Conservation (phyloP, 768 basidiomycete species). For the Lentinula guzmanii region DNA sequence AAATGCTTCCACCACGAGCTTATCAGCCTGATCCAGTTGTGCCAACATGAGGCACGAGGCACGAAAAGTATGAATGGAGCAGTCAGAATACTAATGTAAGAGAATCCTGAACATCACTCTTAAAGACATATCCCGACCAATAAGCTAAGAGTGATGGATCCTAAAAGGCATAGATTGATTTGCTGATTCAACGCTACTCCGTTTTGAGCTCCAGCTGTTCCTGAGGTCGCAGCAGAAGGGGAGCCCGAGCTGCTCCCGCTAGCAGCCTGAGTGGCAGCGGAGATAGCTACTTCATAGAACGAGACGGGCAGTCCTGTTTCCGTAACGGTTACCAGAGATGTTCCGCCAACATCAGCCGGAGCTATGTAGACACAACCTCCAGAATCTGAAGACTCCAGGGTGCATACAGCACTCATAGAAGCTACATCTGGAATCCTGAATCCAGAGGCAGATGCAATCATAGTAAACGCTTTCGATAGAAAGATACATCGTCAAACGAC, state of each 20-base stretch:
- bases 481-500: neutral
- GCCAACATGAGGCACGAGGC: too few relatives aligned
- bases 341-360: neutral
- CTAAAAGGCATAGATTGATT: neutral
- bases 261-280: neutral
- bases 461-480: neutral
- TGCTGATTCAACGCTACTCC: neutral
- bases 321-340: neutral
- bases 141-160: neutral
- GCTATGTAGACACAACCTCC: neutral
- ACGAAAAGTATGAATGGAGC: too few relatives aligned
- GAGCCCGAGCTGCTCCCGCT: neutral
- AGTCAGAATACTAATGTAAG: too few relatives aligned
- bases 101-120: neutral
- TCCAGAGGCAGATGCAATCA: conserved; percentile 2
- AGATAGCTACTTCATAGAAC: neutral
- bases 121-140: neutral
- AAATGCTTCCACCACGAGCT: too few relatives aligned
- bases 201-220: neutral
- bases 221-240: neutral
- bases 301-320: neutral
- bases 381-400: neutral
- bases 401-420: neutral
- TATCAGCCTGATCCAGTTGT: too few relatives aligned
- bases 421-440: neutral